A percentile compares a stretch with the other conserved stretches of the same genome.
phyloP scores from a whole-genome alignment of 2,329 filamentous ascomycete species.

The Metarhizium anisopliae region DNA sequence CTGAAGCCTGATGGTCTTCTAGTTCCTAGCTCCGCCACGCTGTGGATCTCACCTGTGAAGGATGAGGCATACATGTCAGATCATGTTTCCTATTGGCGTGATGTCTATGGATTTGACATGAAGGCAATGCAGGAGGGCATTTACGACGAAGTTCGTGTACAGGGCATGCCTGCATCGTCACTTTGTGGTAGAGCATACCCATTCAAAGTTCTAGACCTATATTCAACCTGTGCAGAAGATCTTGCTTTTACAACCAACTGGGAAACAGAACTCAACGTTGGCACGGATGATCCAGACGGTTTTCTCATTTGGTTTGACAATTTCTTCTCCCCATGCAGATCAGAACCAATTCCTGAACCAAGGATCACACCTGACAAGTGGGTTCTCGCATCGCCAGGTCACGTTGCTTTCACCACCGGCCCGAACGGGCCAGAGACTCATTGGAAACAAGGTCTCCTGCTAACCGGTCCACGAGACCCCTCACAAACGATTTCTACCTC shows the following conservation, averaged over 20 bases:
- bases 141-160: conserved; percentile 72
- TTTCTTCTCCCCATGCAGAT: conserved; percentile 65
- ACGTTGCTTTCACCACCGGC: conserved; percentile 82
- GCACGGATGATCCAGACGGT: conserved; percentile 67
- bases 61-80: conserved; percentile 72
- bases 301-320: conserved; percentile 93
- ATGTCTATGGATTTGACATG: conserved; percentile 95
- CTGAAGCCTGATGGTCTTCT: conserved; percentile 72
- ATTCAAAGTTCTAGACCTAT: conserved; percentile 70
- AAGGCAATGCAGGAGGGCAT: conserved; percentile 77
- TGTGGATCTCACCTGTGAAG: conserved; percentile 73
- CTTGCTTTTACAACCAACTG: conserved; percentile 67
- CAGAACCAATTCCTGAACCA: conserved; percentile 38
- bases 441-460: conserved; percentile 77
- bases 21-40: conserved; percentile 75
- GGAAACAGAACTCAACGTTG: conserved; percentile 48
- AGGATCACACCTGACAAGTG: conserved; percentile 54
- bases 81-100: conserved; percentile 76
- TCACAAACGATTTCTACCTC: conserved; percentile 39
- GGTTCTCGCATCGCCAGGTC: conserved; percentile 45
- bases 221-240: conserved; percentile 62
- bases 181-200: conserved; percentile 51
- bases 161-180: conserved; percentile 54
- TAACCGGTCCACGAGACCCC: conserved; percentile 52
- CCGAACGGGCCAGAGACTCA: conserved; percentile 71